These are phyloP conservation scores for Zymoseptoria pseudotritici DNA, from an alignment of 2,329 filamentous ascomycete species.

Conservation along the genomic window DNA sequence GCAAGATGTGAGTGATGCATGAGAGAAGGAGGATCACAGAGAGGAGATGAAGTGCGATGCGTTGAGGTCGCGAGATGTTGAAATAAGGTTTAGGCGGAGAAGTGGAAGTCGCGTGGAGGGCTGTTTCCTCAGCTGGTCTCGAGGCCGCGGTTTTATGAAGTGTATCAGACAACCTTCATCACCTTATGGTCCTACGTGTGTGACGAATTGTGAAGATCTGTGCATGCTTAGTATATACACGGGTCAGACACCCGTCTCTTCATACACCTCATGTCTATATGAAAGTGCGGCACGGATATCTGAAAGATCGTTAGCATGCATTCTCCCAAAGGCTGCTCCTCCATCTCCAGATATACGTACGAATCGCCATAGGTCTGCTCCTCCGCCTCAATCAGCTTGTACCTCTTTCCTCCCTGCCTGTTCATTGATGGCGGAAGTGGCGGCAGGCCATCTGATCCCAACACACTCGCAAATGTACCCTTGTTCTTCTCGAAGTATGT, in stretches of 20 bases:
- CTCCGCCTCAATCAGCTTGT: conserved; percentile 63
- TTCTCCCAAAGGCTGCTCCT: no score
- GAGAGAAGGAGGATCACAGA: background rate
- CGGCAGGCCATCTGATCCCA: conserved; percentile 73
- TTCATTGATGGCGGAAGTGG: conserved; percentile 72
- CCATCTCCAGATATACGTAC: conserved; percentile 26
- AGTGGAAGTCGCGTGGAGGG: conserved; percentile 2
- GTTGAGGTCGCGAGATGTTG: background rate
- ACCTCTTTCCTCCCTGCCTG: conserved; percentile 52
- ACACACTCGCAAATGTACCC: conserved; percentile 47
- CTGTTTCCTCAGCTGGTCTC: background rate
- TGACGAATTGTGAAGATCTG: background rate
- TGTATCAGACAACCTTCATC: no score
- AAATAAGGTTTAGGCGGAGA: background rate
- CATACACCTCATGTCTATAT: conserved; percentile 10
- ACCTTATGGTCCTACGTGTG: background rate
- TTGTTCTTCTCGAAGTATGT: conserved; percentile 63
- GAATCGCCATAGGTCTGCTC: conserved; percentile 58
- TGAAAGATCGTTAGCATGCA: conserved; percentile 24
- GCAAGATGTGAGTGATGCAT: conserved; percentile 1
- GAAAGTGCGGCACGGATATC: conserved; percentile 43
- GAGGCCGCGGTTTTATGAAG: no score
- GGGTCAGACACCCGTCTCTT: background rate
- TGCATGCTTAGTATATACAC: background rate
- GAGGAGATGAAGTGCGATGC: conserved; percentile 2